These are phyloP conservation scores for Neurospora hispaniola DNA, from an alignment of 495 filamentous ascomycete species.

Conservation along the genomic window DNA sequence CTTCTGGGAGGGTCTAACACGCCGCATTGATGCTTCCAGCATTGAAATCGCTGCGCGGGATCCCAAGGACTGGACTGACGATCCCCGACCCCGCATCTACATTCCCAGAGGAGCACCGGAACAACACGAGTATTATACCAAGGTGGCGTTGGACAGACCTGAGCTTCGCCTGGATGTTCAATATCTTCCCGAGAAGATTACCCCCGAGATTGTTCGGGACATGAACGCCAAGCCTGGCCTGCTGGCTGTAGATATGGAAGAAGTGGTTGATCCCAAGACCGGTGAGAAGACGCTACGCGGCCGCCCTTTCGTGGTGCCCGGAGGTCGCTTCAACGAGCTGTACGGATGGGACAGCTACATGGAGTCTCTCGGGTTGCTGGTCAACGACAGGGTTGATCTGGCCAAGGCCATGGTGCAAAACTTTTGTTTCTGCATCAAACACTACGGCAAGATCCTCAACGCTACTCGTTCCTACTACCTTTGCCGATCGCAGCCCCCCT, in stretches of 20 bases:
- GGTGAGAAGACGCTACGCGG: conserved; percentile 59
- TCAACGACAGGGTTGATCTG: conserved; percentile 69
- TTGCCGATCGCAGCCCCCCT: conserved; percentile 85
- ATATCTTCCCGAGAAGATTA: conserved; percentile 60
- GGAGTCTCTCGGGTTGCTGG: conserved; percentile 78
- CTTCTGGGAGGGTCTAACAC: conserved; percentile 84
- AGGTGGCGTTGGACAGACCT: conserved; percentile 62
- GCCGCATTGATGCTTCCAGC: conserved; percentile 77
- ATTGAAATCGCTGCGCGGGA: conserved; percentile 78
- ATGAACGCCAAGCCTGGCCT: conserved; percentile 82
- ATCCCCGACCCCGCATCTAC: conserved; percentile 87
- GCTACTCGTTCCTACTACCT: conserved; percentile 95
- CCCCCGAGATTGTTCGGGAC: conserved; percentile 55
- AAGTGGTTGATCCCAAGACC: conserved; percentile 50
- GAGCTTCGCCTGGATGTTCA: conserved; percentile 80
- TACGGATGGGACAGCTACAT: conserved; percentile 99
- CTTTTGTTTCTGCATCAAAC: conserved; percentile 95
- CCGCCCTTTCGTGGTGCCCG: conserved; percentile 89
- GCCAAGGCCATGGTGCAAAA: conserved; percentile 89
- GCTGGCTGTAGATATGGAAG: conserved; percentile 81
- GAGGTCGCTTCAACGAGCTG: conserved; percentile 92
- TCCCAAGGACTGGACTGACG: conserved; percentile 81
- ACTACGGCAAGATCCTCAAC: conserved; percentile 97
- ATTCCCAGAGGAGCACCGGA: conserved; percentile 74
- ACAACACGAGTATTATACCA: conserved; percentile 78